Percentiles rank a stretch among this genome's conserved stretches.
Conservation (phyloP, 345 rosid genomes). For the Hibiscus mutabilis region DNA sequence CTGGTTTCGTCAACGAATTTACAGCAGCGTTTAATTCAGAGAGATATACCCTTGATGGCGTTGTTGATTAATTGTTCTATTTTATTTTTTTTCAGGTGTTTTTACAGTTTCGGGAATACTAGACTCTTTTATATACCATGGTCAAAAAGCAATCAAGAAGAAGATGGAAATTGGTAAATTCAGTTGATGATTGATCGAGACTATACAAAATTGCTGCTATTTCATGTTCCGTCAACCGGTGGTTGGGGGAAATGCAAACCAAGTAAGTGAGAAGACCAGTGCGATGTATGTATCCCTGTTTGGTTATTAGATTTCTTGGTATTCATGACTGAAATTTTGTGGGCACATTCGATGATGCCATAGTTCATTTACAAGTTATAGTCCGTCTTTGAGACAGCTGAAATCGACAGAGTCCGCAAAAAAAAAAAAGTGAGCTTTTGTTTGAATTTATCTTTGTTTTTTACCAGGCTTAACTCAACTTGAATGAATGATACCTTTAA, state of each 20-base stretch:
- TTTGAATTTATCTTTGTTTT: too few species aligned
- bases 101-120: constrained; percentile 89
- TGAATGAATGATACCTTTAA: too few species aligned
- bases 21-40: neutral
- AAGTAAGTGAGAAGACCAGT: neutral
- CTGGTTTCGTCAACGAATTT: neutral
- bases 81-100: constrained; percentile 41
- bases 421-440: too few species aligned
- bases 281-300: neutral
- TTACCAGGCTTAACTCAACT: too few species aligned
- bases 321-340: neutral
- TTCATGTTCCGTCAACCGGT: neutral
- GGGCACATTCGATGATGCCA: neutral
- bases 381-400: too few species aligned
- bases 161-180: constrained; percentile 30
- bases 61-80: too few species aligned
- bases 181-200: constrained; percentile 34
- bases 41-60: neutral
- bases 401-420: too few species aligned
- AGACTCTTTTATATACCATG: constrained; percentile 82
- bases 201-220: neutral
- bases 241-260: neutral
- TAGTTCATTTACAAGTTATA: neutral
- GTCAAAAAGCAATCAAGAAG: constrained; percentile 93
- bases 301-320: neutral